phyloP scores from a whole-genome alignment of 306 rosid species.

The Geum urbanum region DNA sequence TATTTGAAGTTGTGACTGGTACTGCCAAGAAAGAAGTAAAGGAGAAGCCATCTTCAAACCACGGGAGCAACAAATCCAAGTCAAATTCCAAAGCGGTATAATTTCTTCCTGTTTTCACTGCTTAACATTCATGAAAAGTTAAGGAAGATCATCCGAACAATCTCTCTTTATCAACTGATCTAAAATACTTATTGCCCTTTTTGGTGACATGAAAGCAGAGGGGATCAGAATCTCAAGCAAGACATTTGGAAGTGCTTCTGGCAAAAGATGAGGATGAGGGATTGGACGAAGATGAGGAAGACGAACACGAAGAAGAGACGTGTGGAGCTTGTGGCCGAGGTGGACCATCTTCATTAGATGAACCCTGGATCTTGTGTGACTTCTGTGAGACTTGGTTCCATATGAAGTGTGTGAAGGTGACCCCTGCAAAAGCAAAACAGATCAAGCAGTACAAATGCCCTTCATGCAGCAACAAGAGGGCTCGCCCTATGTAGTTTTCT shows the following conservation, averaged over 20 bases:
- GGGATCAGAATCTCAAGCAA: conserved; percentile 49
- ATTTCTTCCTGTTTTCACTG: not conserved
- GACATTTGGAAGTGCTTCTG: conserved; percentile 36
- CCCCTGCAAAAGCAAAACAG: conserved; percentile 89
- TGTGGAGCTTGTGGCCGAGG: conserved; percentile 94
- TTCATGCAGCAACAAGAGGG: conserved; percentile 88
- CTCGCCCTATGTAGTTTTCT: conserved; percentile 41
- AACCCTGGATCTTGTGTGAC: conserved; percentile 96
- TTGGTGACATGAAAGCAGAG: conserved; percentile 39
- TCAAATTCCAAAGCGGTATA: conserved; percentile 61
- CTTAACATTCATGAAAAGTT: not conserved
- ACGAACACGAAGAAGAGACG: conserved; percentile 86
- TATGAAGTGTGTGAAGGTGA: conserved; percentile 90
- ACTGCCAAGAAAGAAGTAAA: conserved; percentile 70
- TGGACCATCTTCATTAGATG: conserved; percentile 72
- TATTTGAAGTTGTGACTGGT: conserved; percentile 83
- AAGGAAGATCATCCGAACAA: not conserved
- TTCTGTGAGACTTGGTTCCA: conserved; percentile 93
- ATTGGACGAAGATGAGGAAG: conserved; percentile 69
- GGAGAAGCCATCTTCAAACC: conserved; percentile 75
- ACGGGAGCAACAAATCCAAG: conserved; percentile 73
- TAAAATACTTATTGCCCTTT: conserved; percentile 3
- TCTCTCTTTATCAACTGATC: not conserved
- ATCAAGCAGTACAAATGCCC: conserved; percentile 96
- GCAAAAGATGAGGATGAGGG: conserved; percentile 65